These are phyloP conservation scores for Trichoderma guizhouense DNA, from an alignment of 2,329 filamentous ascomycete species.

Conservation along the genomic window DNA sequence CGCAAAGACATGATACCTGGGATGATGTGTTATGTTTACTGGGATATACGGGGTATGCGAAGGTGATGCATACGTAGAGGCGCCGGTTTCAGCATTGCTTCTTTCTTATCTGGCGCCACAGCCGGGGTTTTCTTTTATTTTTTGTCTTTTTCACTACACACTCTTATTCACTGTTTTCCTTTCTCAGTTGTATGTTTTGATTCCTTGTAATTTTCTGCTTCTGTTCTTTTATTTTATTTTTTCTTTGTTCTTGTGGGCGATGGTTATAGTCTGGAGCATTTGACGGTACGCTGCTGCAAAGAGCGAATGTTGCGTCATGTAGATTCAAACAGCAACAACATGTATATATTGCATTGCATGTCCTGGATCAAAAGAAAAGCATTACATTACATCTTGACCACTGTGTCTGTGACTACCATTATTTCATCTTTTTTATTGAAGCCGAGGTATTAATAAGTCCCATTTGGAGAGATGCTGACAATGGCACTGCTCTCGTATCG, in stretches of 20 bases:
- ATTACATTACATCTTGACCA: neutral
- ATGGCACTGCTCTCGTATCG: neutral
- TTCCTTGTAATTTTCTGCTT: constrained; percentile 1
- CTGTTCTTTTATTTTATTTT: neutral
- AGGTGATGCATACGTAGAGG: constrained; percentile 22
- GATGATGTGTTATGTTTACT: constrained; percentile 16
- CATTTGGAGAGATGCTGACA: too few species aligned
- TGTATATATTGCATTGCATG: constrained; percentile 11
- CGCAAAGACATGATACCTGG: constrained; percentile 13
- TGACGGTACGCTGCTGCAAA: constrained; percentile 12
- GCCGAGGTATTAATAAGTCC: too few species aligned
- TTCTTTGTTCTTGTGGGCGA: neutral
- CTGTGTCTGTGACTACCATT: neutral
- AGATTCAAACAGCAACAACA: constrained; percentile 7
- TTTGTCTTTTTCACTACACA: neutral
- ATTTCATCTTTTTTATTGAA: neutral
- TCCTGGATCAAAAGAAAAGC: neutral
- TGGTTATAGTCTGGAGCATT: constrained; percentile 7
- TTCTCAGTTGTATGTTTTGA: constrained; percentile 9
- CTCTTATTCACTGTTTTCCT: neutral
- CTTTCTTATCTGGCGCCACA: constrained; percentile 9
- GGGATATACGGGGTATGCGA: constrained; percentile 19
- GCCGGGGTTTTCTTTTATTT: neutral
- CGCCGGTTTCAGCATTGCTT: constrained; percentile 19
- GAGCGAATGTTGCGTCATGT: constrained; percentile 11